These are phyloP conservation scores for Phaseolus coccineus DNA, from an alignment of 331 rosid species.

Conservation along the genomic window DNA sequence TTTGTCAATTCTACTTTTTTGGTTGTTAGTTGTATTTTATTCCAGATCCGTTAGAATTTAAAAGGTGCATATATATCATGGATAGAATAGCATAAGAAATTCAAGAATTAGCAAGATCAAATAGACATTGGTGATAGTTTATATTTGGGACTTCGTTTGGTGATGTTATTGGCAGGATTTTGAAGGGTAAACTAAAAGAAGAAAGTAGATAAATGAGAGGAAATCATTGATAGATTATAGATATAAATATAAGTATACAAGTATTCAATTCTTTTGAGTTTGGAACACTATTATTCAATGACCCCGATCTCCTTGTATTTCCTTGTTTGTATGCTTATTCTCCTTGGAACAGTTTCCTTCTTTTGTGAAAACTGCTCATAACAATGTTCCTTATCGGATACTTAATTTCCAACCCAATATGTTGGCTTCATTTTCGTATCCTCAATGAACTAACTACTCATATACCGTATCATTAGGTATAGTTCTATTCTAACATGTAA, in stretches of 20 bases:
- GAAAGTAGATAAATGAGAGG: neutral
- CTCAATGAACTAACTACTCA: conserved; percentile 4
- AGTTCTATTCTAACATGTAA: too few species aligned
- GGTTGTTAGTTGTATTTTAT: neutral
- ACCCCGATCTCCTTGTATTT: neutral
- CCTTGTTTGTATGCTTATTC: conserved; percentile 11
- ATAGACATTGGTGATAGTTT: neutral
- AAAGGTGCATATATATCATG: conserved; percentile 10
- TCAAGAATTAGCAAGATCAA: neutral
- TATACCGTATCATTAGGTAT: neutral
- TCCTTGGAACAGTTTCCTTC: neutral
- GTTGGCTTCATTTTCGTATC: neutral
- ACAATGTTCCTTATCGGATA: neutral
- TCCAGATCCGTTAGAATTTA: conserved; percentile 5
- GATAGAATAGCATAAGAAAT: neutral
- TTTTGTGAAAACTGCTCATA: neutral
- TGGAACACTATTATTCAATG: neutral
- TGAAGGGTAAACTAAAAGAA: too few species aligned
- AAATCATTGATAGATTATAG: neutral
- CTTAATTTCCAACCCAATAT: neutral
- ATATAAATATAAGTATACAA: conserved; percentile 14
- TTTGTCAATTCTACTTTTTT: neutral
- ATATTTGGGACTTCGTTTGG: neutral
- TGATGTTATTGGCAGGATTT: neutral
- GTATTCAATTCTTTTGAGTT: conserved; percentile 4